phyloP scores from a whole-genome alignment of 139 green algal species.

The Chlamydomonas sp. region DNA sequence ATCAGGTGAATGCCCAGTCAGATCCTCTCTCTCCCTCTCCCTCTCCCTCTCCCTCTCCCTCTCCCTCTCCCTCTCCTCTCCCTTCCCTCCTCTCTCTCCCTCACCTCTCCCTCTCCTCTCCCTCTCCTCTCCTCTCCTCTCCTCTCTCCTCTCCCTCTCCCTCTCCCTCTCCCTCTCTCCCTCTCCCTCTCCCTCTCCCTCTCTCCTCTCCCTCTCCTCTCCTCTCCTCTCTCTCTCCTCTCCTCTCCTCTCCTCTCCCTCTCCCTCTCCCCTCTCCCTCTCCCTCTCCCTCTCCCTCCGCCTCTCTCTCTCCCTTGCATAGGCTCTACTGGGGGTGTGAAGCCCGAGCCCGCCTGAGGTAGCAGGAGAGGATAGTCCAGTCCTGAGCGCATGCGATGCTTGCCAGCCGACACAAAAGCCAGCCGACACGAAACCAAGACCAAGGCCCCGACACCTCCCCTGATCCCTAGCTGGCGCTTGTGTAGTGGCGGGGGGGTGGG shows the following conservation, averaged over 20 bases:
- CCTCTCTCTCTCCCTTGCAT: not conserved
- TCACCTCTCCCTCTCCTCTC: not conserved
- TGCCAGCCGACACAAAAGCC: no score
- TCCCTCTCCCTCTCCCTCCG: not conserved
- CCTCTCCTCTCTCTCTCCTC: not conserved
- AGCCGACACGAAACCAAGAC: no score
- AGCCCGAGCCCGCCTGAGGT: no score
- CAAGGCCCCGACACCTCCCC: no score
- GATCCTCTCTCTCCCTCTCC: not conserved
- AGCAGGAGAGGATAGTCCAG: no score
- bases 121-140: not conserved
- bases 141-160: not conserved
- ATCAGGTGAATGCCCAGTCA: not conserved
- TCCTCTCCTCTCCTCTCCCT: not conserved
- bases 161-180: not conserved
- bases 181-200: not conserved
- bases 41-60: not conserved
- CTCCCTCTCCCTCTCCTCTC: not conserved
- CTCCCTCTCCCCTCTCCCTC: not conserved
- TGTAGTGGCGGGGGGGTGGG: no score
- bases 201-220: not conserved
- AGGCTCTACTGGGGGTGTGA: no score
- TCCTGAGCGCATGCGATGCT: no score
- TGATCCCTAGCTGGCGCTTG: no score
- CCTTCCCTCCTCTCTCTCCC: not conserved